These are phyloP conservation scores for Ampelomyces quisqualis DNA, from an alignment of 2,329 filamentous ascomycete genomes.

Conservation along the genomic window DNA sequence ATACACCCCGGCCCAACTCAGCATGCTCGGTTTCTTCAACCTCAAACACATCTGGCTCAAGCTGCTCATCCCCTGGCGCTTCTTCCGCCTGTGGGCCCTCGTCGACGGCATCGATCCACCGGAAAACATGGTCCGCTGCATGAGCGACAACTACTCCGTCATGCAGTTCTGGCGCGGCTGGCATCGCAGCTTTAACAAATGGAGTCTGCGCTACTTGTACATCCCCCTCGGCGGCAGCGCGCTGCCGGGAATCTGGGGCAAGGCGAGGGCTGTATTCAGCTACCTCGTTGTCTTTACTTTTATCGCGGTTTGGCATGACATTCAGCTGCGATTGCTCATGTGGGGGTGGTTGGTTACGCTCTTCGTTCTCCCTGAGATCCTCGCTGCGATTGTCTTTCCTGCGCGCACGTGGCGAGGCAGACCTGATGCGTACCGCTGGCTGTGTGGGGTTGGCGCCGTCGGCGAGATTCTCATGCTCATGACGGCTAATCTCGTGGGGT, in stretches of 20 bases:
- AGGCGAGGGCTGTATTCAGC: constrained; percentile 65
- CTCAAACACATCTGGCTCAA: constrained; percentile 98
- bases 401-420: constrained; percentile 66
- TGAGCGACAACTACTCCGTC: constrained; percentile 90
- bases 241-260: constrained; percentile 40
- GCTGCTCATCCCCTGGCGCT: constrained; percentile 92
- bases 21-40: constrained; percentile 91
- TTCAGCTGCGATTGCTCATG: constrained; percentile 82
- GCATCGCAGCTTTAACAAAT: constrained; percentile 94
- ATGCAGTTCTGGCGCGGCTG: constrained; percentile 93
- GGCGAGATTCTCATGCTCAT: constrained; percentile 93
- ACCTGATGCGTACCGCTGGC: constrained; percentile 72
- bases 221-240: constrained; percentile 78
- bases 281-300: constrained; percentile 91
- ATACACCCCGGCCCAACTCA: constrained; percentile 85
- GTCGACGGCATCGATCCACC: constrained; percentile 90
- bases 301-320: constrained; percentile 97
- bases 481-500: constrained; percentile 89
- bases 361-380: constrained; percentile 87
- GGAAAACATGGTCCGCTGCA: constrained; percentile 97
- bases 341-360: constrained; percentile 97
- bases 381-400: constrained; percentile 72
- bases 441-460: constrained; percentile 79
- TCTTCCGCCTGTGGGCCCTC: constrained; percentile 95
- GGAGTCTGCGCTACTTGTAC: constrained; percentile 92